A percentile compares a stretch with the other conserved stretches of the same genome.
These are phyloP conservation scores for Fraxinus baroniana DNA, from an alignment of 305 asterid species.

Conservation along the genomic window DNA sequence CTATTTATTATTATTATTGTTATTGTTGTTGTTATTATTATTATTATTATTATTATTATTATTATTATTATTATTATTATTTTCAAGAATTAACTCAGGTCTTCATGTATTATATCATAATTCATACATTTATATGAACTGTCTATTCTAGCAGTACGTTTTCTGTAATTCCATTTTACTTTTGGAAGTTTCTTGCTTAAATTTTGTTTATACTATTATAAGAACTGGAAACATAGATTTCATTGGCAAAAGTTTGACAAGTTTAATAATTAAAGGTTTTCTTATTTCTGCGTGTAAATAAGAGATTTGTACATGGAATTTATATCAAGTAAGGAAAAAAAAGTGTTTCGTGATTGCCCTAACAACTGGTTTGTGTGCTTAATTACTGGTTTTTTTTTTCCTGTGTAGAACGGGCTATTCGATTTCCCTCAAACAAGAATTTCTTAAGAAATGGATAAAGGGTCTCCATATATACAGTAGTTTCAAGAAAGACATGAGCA, in stretches of 20 bases:
- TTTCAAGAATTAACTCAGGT: background rate
- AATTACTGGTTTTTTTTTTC: background rate
- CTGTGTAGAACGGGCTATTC: slow-evolving; percentile 37
- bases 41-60: no score
- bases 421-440: slow-evolving; percentile 52
- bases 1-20: no score
- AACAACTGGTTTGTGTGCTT: background rate
- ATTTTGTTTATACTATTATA: background rate
- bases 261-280: background rate
- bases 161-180: background rate
- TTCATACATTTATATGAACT: background rate
- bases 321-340: background rate
- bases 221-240: background rate
- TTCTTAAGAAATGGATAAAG: slow-evolving; percentile 69
- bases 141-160: background rate
- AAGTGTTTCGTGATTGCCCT: background rate
- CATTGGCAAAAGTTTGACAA: background rate
- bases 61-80: no score
- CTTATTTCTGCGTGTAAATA: background rate
- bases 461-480: slow-evolving; percentile 49
- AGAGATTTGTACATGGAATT: background rate
- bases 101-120: background rate
- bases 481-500: slow-evolving; percentile 49
- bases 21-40: no score
- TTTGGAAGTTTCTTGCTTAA: background rate